Percentiles rank a stretch among this genome's conserved stretches.
These are phyloP conservation scores for Clarkia xantiana DNA, from an alignment of 345 rosid species.

Conservation along the genomic window DNA sequence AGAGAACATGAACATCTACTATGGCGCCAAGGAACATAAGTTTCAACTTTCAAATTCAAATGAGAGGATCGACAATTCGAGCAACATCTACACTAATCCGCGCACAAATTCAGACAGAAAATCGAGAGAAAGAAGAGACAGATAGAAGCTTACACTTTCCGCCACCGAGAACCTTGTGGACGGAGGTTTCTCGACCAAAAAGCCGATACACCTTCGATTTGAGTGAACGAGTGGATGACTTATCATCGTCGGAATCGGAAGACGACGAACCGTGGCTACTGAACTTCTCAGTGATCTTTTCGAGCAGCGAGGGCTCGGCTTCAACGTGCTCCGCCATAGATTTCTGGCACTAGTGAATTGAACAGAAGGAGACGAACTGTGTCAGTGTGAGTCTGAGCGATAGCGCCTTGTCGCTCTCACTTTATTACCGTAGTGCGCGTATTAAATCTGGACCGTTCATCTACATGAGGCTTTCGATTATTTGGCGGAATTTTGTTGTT, in stretches of 20 bases:
- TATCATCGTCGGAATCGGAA: conserved; percentile 49
- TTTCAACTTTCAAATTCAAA: background rate
- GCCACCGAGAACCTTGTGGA: conserved; percentile 81
- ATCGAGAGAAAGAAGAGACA: background rate
- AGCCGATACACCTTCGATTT: conserved; percentile 50
- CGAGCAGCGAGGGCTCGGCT: conserved; percentile 29
- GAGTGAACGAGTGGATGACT: conserved; percentile 20
- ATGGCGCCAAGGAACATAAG: background rate
- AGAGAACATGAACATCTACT: no score
- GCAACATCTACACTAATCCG: background rate
- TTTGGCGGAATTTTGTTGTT: no score
- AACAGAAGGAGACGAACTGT: background rate
- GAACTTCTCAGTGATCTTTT: conserved; percentile 43
- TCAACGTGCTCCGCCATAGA: conserved; percentile 32
- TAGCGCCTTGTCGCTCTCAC: no score
- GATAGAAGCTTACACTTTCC: conserved; percentile 52
- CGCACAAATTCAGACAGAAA: background rate
- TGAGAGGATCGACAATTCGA: background rate
- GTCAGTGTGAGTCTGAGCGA: no score
- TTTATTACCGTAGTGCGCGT: no score
- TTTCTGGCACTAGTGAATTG: conserved; percentile 5
- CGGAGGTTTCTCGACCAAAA: conserved; percentile 74
- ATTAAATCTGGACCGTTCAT: no score
- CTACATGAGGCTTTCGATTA: no score
- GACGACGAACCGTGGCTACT: conserved; percentile 28